These are phyloP conservation scores for Apiotrichum domesticum DNA, from an alignment of 1,284 basidiomycete species.

Conservation along the genomic window DNA sequence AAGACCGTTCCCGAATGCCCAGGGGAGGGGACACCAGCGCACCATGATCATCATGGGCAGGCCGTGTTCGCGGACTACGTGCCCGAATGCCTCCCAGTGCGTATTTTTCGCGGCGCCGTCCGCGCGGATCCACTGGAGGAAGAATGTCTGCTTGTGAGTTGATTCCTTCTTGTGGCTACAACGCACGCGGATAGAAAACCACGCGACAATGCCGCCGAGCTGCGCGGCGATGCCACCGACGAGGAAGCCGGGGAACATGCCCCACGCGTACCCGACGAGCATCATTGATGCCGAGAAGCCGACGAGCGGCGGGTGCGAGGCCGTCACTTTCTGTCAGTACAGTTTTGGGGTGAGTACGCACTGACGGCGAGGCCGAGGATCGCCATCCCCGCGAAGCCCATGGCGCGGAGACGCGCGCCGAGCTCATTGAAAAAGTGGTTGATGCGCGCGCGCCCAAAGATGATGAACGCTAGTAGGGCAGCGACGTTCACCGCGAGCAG, in stretches of 20 bases:
- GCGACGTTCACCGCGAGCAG: slow-evolving; percentile 10
- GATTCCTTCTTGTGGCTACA: too few relatives aligned
- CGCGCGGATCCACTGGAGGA: slow-evolving; percentile 35
- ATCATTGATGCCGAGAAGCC: slow-evolving; percentile 43
- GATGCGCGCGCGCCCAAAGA: slow-evolving; percentile 39
- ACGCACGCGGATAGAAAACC: slow-evolving; percentile 40
- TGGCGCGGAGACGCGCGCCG: slow-evolving; percentile 25
- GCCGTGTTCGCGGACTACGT: slow-evolving; percentile 42
- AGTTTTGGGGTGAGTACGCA: slow-evolving; percentile 17
- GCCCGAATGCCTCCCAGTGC: slow-evolving; percentile 45
- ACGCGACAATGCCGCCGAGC: slow-evolving; percentile 35
- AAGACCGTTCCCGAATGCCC: slow-evolving; percentile 43
- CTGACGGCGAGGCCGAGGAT: slow-evolving; percentile 32
- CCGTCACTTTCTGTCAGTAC: slow-evolving; percentile 25
- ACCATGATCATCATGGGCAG: slow-evolving; percentile 44
- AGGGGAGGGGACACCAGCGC: slow-evolving; percentile 45
- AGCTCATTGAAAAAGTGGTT: slow-evolving; percentile 39
- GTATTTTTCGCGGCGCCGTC: slow-evolving; percentile 31
- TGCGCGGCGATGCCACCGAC: slow-evolving; percentile 34
- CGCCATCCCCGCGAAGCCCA: slow-evolving; percentile 35
- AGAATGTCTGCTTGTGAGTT: slow-evolving; percentile 32
- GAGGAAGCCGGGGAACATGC: slow-evolving; percentile 39
- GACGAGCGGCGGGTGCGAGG: slow-evolving; percentile 46
- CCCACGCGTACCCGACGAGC: slow-evolving; percentile 45
- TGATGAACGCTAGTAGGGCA: slow-evolving; percentile 24